A percentile compares a stretch with the other conserved stretches of the same genome.
Conservation (phyloP, 805 yeast genomes). For the Saccharomycopsis synnaedendra region DNA sequence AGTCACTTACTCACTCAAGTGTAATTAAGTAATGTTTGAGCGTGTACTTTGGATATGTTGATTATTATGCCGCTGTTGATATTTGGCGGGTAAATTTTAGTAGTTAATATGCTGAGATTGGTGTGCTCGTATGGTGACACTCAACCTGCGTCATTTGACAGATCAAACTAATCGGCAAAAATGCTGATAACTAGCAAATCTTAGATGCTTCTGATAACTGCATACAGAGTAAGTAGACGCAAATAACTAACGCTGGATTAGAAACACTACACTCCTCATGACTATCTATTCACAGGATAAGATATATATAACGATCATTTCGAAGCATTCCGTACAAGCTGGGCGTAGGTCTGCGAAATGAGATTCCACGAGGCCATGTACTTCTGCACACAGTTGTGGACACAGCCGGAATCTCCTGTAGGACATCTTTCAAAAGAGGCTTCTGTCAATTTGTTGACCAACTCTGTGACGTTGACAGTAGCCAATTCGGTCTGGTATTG, state of each 20-base stretch:
- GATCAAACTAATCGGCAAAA: too few species aligned
- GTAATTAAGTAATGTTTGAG: not conserved
- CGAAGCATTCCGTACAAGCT: constrained; percentile 3
- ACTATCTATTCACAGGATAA: too few species aligned
- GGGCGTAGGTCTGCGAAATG: constrained; percentile 64
- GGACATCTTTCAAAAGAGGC: constrained; percentile 79
- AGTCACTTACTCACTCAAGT: too few species aligned
- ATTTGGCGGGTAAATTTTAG: too few species aligned
- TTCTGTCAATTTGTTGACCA: constrained; percentile 75
- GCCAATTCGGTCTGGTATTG: constrained; percentile 79
- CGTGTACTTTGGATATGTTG: not conserved
- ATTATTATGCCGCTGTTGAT: not conserved
- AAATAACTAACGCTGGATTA: too few species aligned
- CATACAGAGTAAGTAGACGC: too few species aligned
- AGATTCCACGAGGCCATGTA: constrained; percentile 89
- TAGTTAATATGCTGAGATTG: too few species aligned
- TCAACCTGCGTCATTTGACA: too few species aligned
- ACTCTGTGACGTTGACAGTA: constrained; percentile 80
- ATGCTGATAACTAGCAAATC: too few species aligned
- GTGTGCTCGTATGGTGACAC: too few species aligned
- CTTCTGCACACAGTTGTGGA: constrained; percentile 65
- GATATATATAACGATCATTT: not conserved
- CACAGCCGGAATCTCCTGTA: constrained; percentile 36
- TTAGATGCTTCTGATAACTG: too few species aligned
- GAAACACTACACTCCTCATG: too few species aligned